Evolutionary conservation across 129 eudicot species (phyloP).

Genomic region (Ambrosia trifida): DNA sequence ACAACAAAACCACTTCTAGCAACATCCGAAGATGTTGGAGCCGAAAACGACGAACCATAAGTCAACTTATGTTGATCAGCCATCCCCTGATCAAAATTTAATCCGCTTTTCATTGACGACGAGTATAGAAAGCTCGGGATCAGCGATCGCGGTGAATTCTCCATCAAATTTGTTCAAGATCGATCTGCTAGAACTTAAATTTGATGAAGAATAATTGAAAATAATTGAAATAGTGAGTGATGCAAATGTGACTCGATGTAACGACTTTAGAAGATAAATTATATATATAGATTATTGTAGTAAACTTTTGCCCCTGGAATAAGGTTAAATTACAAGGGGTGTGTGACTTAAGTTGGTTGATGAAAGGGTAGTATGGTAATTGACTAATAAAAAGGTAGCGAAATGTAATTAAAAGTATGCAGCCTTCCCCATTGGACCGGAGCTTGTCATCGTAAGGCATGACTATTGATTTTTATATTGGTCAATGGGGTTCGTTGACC

Average conservation of each 20-base stretch:
- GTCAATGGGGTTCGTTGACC: too few species aligned
- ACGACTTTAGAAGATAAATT: neutral
- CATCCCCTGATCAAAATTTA: slow-evolving; percentile 11
- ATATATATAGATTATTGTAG: neutral
- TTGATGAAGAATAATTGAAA: neutral
- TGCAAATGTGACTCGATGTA: neutral
- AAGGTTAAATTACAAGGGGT: neutral
- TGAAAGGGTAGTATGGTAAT: neutral
- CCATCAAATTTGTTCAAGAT: slow-evolving; percentile 26
- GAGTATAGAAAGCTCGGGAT: slow-evolving; percentile 65
- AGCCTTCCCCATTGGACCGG: neutral
- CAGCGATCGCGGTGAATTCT: slow-evolving; percentile 38
- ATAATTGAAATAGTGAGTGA: neutral
- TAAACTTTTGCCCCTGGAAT: neutral
- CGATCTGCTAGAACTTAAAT: neutral
- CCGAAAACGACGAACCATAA: neutral
- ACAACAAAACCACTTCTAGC: slow-evolving; percentile 40
- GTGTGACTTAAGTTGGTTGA: neutral
- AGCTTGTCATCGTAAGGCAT: neutral
- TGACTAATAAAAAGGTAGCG: neutral
- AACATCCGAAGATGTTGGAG: slow-evolving; percentile 6
- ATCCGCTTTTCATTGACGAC: slow-evolving; percentile 15
- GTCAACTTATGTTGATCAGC: neutral
- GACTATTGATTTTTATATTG: too few species aligned
- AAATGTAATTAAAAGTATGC: neutral